phyloP scores from a whole-genome alignment of 139 green algal genomes.

The Coelastrella sp. region DNA sequence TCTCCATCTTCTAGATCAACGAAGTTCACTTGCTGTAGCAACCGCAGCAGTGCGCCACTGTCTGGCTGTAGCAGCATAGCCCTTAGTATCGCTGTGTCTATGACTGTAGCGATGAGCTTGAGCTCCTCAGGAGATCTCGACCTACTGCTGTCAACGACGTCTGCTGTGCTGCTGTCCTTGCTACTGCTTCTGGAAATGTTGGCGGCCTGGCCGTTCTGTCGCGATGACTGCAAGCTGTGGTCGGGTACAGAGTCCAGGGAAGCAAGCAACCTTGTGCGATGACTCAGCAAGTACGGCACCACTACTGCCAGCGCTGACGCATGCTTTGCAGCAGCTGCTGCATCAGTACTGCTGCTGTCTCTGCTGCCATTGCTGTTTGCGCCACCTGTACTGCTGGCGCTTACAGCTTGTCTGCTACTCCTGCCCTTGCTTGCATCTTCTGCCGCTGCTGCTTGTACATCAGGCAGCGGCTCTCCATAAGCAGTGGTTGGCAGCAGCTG shows the following conservation, averaged over 20 bases:
- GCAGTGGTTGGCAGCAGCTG: conserved; percentile 41
- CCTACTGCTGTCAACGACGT: not conserved
- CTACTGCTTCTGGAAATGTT: not conserved
- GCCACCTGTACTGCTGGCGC: too few species aligned
- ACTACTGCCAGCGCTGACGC: conserved; percentile 61
- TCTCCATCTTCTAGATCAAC: conserved; percentile 75
- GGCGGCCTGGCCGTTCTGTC: not conserved
- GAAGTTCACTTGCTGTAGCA: conserved; percentile 78
- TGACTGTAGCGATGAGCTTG: conserved; percentile 39
- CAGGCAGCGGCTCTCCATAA: conserved; percentile 10
- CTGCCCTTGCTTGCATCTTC: too few species aligned
- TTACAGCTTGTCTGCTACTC: too few species aligned
- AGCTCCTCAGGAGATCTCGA: not conserved
- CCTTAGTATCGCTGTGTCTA: conserved; percentile 88
- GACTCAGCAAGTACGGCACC: conserved; percentile 82
- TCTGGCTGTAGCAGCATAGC: conserved; percentile 80
- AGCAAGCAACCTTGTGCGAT: conserved; percentile 73
- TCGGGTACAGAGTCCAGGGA: conserved; percentile 23
- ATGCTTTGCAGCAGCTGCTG: conserved; percentile 23
- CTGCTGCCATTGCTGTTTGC: not conserved
- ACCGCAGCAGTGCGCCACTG: conserved; percentile 77
- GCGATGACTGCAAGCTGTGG: not conserved
- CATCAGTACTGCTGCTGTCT: not conserved
- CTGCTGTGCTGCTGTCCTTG: conserved; percentile 3
- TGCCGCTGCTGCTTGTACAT: too few species aligned